Conservation (phyloP, 306 rosid species). For the Quillaja saponaria region DNA sequence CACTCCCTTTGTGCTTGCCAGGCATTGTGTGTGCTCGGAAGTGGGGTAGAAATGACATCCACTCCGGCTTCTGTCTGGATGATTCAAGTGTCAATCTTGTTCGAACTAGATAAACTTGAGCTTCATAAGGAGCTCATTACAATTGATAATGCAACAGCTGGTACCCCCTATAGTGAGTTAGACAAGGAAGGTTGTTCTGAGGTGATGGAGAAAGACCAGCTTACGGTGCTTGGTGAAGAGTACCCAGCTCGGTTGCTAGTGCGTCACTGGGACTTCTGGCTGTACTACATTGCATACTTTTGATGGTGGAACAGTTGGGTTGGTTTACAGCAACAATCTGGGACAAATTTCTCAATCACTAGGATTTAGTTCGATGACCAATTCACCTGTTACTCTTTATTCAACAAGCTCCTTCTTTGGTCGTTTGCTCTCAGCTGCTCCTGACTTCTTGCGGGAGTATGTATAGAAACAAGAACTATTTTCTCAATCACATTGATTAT, state of each 20-base stretch:
- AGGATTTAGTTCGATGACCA: slow-evolving; percentile 50
- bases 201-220: slow-evolving; percentile 47
- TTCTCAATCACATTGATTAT: neutral
- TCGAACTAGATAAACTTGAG: slow-evolving; percentile 37
- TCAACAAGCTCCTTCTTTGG: slow-evolving; percentile 91
- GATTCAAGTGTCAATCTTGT: slow-evolving; percentile 24
- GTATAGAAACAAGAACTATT: slow-evolving; percentile 21
- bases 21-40: slow-evolving; percentile 37
- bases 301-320: slow-evolving; percentile 84
- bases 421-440: slow-evolving; percentile 74
- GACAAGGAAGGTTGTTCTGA: slow-evolving; percentile 35
- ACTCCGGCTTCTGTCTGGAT: slow-evolving; percentile 14
- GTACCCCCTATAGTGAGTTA: slow-evolving; percentile 1
- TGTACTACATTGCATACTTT: slow-evolving; percentile 67
- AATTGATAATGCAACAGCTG: neutral
- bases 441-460: slow-evolving; percentile 70
- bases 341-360: slow-evolving; percentile 85
- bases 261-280: slow-evolving; percentile 70
- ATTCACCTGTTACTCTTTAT: slow-evolving; percentile 69
- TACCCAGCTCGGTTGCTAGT: slow-evolving; percentile 47
- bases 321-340: slow-evolving; percentile 81
- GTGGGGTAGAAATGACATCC: slow-evolving; percentile 29
- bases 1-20: slow-evolving; percentile 50
- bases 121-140: slow-evolving; percentile 51
- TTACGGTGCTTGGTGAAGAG: slow-evolving; percentile 62